Conservation (phyloP, 345 rosid species). For the Citrus maxima region DNA sequence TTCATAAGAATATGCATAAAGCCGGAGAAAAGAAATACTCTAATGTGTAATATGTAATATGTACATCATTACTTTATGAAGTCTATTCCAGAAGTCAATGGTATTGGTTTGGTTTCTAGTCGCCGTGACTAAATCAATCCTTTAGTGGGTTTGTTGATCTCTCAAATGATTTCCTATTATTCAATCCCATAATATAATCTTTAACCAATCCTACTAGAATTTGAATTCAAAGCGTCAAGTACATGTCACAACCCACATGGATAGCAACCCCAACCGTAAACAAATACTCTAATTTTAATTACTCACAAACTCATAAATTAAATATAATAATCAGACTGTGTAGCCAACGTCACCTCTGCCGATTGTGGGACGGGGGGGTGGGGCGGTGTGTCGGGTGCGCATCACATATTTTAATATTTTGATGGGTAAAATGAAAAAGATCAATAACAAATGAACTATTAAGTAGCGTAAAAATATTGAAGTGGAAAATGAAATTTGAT, state of each 20-base stretch:
- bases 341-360: background rate
- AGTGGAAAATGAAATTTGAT: background rate
- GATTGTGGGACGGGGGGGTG: no score
- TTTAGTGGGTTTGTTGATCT: constrained; percentile 7
- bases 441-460: background rate
- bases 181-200: background rate
- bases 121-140: background rate
- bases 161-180: background rate
- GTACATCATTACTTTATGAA: background rate
- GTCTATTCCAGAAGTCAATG: background rate
- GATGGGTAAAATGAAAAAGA: no score
- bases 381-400: no score
- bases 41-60: no score
- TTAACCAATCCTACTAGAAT: background rate
- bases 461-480: background rate
- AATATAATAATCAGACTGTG: background rate
- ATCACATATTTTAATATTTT: no score
- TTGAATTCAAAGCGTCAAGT: background rate
- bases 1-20: no score
- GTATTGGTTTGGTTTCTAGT: background rate
- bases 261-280: background rate
- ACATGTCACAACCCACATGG: background rate
- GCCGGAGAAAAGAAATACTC: no score
- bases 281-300: background rate
- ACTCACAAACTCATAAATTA: background rate